Conservation (phyloP, 1,284 basidiomycete species). For the Ustilago bromivora region DNA sequence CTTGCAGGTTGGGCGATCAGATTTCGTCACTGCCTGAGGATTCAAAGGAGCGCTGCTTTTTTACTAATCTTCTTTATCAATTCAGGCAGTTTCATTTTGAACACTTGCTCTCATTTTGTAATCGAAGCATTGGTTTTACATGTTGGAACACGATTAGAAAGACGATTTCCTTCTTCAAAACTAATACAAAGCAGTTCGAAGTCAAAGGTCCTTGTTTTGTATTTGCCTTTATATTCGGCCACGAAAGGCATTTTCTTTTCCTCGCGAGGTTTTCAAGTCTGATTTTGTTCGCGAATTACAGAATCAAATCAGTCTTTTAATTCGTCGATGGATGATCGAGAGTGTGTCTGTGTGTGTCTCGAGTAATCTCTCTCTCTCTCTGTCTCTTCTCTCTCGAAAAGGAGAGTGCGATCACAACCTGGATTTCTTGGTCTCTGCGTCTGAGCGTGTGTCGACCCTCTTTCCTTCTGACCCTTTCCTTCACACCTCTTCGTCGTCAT, state of each 20-base stretch:
- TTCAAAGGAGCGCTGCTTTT: too few species aligned
- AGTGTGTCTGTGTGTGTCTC: background rate
- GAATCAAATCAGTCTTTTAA: background rate
- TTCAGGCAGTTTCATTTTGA: too few species aligned
- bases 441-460: slow-evolving; percentile 8
- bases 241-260: background rate
- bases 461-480: slow-evolving; percentile 17
- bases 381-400: background rate
- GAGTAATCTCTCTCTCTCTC: too few species aligned
- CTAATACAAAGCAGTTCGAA: too few species aligned
- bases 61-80: too few species aligned
- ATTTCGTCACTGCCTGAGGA: too few species aligned
- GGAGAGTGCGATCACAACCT: slow-evolving; percentile 22
- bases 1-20: background rate
- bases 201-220: too few species aligned
- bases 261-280: background rate
- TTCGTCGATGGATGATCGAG: slow-evolving; percentile 3
- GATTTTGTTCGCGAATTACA: background rate
- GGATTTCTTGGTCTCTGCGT: slow-evolving; percentile 9
- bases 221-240: too few species aligned
- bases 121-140: too few species aligned
- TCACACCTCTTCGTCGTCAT: slow-evolving; percentile 36
- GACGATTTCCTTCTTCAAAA: too few species aligned
- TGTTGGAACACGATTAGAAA: too few species aligned
- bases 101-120: too few species aligned